These are phyloP conservation scores for Juglanconis sp. DNA, from an alignment of 2,329 filamentous ascomycete genomes.

Conservation along the genomic window DNA sequence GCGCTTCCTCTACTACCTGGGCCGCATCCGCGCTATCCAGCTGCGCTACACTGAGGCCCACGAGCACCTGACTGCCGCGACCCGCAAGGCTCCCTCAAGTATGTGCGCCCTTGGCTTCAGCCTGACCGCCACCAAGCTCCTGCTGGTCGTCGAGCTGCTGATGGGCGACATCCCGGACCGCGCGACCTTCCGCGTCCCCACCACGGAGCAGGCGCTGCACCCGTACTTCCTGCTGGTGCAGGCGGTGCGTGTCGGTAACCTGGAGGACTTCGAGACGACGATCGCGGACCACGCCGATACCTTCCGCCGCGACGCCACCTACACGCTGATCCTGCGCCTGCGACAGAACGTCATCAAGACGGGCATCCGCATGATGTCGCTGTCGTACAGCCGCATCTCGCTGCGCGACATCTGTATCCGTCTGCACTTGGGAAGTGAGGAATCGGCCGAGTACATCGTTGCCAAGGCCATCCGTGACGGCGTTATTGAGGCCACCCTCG, in stretches of 20 bases:
- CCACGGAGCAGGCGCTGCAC: conserved; percentile 80
- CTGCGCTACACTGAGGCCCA: conserved; percentile 96
- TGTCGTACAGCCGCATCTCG: conserved; percentile 96
- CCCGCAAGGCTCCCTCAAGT: conserved; percentile 89
- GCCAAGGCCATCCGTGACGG: conserved; percentile 97
- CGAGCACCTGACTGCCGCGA: conserved; percentile 87
- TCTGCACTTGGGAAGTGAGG: conserved; percentile 87
- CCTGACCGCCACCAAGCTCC: conserved; percentile 92
- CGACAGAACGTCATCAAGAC: conserved; percentile 99
- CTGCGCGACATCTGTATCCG: conserved; percentile 96
- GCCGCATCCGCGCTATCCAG: conserved; percentile 93
- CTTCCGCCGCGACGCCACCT: conserved; percentile 92
- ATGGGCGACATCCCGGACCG: conserved; percentile 99
- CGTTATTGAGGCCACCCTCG: conserved; percentile 91
- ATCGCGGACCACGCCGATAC: conserved; percentile 77
- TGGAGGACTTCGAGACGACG: conserved; percentile 86
- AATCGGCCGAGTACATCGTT: conserved; percentile 98
- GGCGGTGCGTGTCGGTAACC: conserved; percentile 91
- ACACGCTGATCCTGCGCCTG: conserved; percentile 89
- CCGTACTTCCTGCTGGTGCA: conserved; percentile 94
- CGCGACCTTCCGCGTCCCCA: conserved; percentile 85
- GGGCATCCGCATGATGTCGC: conserved; percentile 97
- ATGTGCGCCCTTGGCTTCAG: conserved; percentile 89
- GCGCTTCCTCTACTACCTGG: conserved; percentile 94
- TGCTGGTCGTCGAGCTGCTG: conserved; percentile 90